Evolutionary conservation across 2,329 filamentous ascomycete genomes (phyloP), one percentile per base, ranked within the genome.

Genomic region (Bertia moriformis): DNA sequence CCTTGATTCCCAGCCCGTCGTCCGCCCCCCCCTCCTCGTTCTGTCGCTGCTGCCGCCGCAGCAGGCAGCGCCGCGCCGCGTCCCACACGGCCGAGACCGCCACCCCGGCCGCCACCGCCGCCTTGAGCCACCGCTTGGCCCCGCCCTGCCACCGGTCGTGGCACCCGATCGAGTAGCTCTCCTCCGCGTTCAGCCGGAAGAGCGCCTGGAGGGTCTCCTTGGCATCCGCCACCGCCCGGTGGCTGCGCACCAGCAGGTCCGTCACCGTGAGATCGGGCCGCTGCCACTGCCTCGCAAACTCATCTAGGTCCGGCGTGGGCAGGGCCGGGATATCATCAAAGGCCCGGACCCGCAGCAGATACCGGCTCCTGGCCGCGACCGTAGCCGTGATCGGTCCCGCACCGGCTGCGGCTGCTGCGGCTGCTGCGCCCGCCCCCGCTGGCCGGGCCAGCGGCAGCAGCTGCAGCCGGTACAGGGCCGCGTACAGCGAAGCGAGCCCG

Each of bases 341-440:
- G 0, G 86, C 84, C 49, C 82, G 83, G 84, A 93, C 91, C 42
- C 88, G 81, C 7, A 93, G 61, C 46, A 91, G 82, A 54, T 91
- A 88, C 12, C 85, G 76, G 3, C 87, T 61, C n/a, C n/a, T n/a
- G n/a, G n/a, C n/a, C n/a, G n/a, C n/a, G n/a, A n/a, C n/a, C n/a
- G n/a, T n/a, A n/a, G n/a, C n/a, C n/a, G n/a, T n/a, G n/a, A n/a
- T n/a, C n/a, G n/a, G n/a, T n/a, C n/a, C n/a, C n/a, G n/a, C n/a
- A n/a, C n/a, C n/a, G n/a, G n/a, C n/a, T n/a, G n/a, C n/a, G n/a
- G n/a, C n/a, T n/a, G n/a, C n/a, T n/a, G n/a, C n/a, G n/a, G n/a
- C n/a, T n/a, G n/a, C n/a, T 20, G 66, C 58, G 41, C 82, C 71
- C 14, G 70, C 72, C 41, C 77, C 73, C 53, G 87, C 93, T 0